Percentiles rank a stretch among this genome's conserved stretches.
Conservation (phyloP, 176 grass and related monocot genomes). For the Tillandsia leiboldiana region DNA sequence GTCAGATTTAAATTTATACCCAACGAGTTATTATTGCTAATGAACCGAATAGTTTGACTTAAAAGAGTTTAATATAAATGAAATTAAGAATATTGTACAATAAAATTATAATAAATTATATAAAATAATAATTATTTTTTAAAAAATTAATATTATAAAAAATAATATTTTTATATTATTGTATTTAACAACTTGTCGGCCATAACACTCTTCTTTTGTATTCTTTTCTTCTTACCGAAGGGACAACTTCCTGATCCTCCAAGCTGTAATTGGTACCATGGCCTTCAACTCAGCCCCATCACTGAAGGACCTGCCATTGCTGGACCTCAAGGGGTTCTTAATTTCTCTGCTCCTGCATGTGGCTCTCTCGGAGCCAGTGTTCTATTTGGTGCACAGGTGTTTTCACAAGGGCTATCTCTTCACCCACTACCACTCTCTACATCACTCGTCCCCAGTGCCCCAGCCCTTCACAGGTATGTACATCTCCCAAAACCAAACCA, state of each 20-base stretch:
- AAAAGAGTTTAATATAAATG: no score
- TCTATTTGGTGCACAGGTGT: slow-evolving; percentile 64
- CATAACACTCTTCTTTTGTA: not conserved
- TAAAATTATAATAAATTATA: no score
- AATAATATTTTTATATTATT: no score
- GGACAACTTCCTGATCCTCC: slow-evolving; percentile 84
- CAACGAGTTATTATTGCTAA: no score
- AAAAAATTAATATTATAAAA: no score
- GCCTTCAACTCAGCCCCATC: slow-evolving; percentile 21
- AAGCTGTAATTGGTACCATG: slow-evolving; percentile 46
- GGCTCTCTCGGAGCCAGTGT: slow-evolving; percentile 51
- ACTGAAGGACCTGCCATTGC: slow-evolving; percentile 5
- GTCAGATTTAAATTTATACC: no score
- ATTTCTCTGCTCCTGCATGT: slow-evolving; percentile 52
- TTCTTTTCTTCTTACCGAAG: slow-evolving; percentile 6
- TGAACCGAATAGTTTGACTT: no score
- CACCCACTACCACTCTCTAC: slow-evolving; percentile 44
- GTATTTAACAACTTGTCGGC: no score
- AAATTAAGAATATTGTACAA: no score
- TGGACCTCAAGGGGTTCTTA: slow-evolving; percentile 37
- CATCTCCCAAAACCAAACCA: not conserved
- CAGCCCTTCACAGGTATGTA: slow-evolving; percentile 57
- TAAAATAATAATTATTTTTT: no score
- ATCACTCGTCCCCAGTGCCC: slow-evolving; percentile 56
- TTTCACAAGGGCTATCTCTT: slow-evolving; percentile 52